Conservation (phyloP, 164 flowering plant species). For the Taxillus chinensis region DNA sequence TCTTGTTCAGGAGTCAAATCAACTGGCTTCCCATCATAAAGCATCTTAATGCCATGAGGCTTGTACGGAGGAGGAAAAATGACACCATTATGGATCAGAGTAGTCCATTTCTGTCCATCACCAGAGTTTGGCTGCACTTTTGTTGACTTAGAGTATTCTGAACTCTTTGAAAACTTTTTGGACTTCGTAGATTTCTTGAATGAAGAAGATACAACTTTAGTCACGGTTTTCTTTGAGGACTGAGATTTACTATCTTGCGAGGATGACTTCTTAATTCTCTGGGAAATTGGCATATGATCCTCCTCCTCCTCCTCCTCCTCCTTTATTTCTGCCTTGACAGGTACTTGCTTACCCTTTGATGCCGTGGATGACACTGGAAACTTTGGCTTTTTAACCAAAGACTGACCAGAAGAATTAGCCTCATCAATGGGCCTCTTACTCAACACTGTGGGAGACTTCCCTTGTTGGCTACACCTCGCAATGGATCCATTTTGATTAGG, state of each 20-base stretch:
- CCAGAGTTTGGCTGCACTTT: constrained; percentile 67
- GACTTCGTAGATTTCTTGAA: constrained; percentile 39
- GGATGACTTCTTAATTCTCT: constrained; percentile 48
- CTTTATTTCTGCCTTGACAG: constrained; percentile 43
- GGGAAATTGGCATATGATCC: constrained; percentile 58
- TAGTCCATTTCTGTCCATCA: constrained; percentile 93
- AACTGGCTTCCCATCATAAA: constrained; percentile 74
- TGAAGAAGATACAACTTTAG: constrained; percentile 38
- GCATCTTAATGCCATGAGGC: constrained; percentile 90
- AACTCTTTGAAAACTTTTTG: constrained; percentile 42
- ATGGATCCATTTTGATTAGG: constrained; percentile 58
- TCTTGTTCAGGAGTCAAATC: constrained; percentile 88
- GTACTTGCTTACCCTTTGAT: constrained; percentile 28
- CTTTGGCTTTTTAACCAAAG: constrained; percentile 55
- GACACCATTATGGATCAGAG: constrained; percentile 89
- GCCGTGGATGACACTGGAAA: constrained; percentile 26
- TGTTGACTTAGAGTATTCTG: constrained; percentile 59
- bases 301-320: constrained; percentile 69
- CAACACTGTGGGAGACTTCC: constrained; percentile 22
- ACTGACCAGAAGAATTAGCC: constrained; percentile 23
- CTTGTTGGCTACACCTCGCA: constrained; percentile 17
- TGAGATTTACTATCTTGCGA: constrained; percentile 30
- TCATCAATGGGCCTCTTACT: constrained; percentile 61
- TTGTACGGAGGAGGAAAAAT: constrained; percentile 93
- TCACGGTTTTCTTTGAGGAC: constrained; percentile 28